Evolutionary conservation across 495 filamentous ascomycete genomes (phyloP), one percentile per base, ranked within the genome.

Genomic region (Penicillium subrubescens): DNA sequence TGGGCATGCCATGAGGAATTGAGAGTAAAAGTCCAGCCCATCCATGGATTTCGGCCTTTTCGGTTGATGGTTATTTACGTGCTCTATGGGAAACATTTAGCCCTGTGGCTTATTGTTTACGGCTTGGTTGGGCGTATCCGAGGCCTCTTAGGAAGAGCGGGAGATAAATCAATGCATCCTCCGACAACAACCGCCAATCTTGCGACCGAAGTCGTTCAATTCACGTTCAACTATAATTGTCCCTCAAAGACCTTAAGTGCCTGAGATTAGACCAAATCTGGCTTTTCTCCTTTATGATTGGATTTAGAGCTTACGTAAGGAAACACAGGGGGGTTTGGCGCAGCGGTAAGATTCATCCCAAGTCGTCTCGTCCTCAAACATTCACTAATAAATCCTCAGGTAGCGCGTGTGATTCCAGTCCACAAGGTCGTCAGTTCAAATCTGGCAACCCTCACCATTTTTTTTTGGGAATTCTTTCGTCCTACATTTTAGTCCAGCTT

Each of bases 321-420:
- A 54, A 3, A n/a, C 15, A 19, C 25, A 21, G n/a, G 51, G 51
- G 51, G 51, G 51, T 34, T 54, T 54, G 51, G 51, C 51, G 51
- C 51, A 54, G 51, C 51, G 51, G 51, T 48, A 48, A 23, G 44
- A 12, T 25, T 10, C 19, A 44, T 7, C n/a, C n/a, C n/a, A n/a
- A n/a, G n/a, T n/a, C n/a, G n/a, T n/a, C n/a, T n/a, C n/a, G n/a
- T n/a, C n/a, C n/a, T n/a, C n/a, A n/a, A n/a, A 48, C 44, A 25
- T n/a, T 5, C 8, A 48, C 44, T 48, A 48, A 48, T 48, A 25
- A 25, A 12, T 14, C 12, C 44, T 48, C 44, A 48, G 44, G 44
- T 54, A 54, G 51, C 51, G 51, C 51, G 51, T 54, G 62, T 31
- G 35, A 60, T 44, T 23, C 62, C 62, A 54, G 51, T 54, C 51